These are phyloP conservation scores for Ophiocordyceps camponoti-leonardi DNA, from an alignment of 2,329 filamentous ascomycete species.

Conservation along the genomic window DNA sequence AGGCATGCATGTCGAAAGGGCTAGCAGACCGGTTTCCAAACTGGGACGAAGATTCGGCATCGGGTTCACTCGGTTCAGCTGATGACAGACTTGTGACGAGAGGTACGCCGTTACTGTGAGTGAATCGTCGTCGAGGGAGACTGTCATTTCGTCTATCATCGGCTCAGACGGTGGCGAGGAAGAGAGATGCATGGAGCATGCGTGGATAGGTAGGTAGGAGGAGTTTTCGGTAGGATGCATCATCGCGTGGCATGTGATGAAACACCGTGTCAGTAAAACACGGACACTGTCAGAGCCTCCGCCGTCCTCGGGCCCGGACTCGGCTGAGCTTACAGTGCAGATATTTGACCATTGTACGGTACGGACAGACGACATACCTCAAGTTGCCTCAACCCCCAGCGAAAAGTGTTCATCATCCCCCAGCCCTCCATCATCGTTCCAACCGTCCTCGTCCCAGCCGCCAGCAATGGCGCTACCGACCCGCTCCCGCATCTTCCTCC, in stretches of 20 bases:
- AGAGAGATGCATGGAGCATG: background rate
- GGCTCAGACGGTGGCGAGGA: background rate
- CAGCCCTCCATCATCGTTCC: background rate
- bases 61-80: background rate
- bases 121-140: background rate
- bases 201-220: no score
- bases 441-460: background rate
- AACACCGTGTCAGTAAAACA: background rate
- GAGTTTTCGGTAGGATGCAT: background rate
- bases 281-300: background rate
- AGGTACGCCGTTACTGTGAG: background rate
- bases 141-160: background rate
- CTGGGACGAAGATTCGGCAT: background rate
- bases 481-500: conserved; percentile 13
- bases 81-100: no score
- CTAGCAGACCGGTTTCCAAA: background rate
- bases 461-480: background rate
- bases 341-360: no score
- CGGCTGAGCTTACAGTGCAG: background rate
- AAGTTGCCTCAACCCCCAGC: no score
- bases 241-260: background rate
- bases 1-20: background rate
- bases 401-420: no score
- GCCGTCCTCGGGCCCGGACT: no score
- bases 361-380: no score